Evolutionary conservation across 169 alveolate genomes (phyloP).

Genomic region (Cryptosporidium ryanae): DNA sequence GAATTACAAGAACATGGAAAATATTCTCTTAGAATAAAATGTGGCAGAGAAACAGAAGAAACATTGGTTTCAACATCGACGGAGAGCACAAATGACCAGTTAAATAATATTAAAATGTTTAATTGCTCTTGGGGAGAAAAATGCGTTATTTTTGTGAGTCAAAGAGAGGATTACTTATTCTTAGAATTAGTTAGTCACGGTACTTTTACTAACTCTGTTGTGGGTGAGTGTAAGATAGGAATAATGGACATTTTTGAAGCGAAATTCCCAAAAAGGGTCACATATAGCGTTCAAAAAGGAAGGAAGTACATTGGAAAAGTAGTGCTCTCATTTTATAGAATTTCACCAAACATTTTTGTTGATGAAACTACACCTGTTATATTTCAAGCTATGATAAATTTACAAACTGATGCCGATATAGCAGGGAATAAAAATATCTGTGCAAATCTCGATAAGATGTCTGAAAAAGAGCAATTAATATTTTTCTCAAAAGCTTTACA

Average conservation of each 20-base stretch:
- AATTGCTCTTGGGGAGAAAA: constrained; percentile 42
- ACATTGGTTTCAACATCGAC: constrained; percentile 2
- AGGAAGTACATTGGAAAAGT: constrained; percentile 36
- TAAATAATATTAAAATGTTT: constrained; percentile 1
- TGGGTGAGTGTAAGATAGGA: constrained; percentile 55
- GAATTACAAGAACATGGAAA: constrained; percentile 51
- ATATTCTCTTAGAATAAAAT: constrained; percentile 38
- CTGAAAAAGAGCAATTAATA: constrained; percentile 60
- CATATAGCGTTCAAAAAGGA: constrained; percentile 44
- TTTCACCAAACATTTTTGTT: constrained; percentile 47
- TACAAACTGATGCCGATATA: constrained; percentile 68
- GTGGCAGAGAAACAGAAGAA: constrained; percentile 44
- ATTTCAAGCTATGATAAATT: constrained; percentile 69
- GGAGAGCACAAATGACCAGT: neutral
- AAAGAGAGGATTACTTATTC: constrained; percentile 63
- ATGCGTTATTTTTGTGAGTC: constrained; percentile 42
- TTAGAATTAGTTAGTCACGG: constrained; percentile 55
- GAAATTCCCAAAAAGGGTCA: constrained; percentile 69
- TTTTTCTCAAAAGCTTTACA: constrained; percentile 68
- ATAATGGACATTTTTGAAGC: constrained; percentile 66
- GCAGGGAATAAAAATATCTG: constrained; percentile 27
- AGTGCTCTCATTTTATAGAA: constrained; percentile 49
- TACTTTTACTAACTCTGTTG: constrained; percentile 34
- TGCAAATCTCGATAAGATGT: constrained; percentile 64
- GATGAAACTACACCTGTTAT: constrained; percentile 57